Evolutionary conservation across 108 stramenopile species (phyloP), one percentile per base, ranked within the genome.

Genomic region (Skeletonema potamos): DNA sequence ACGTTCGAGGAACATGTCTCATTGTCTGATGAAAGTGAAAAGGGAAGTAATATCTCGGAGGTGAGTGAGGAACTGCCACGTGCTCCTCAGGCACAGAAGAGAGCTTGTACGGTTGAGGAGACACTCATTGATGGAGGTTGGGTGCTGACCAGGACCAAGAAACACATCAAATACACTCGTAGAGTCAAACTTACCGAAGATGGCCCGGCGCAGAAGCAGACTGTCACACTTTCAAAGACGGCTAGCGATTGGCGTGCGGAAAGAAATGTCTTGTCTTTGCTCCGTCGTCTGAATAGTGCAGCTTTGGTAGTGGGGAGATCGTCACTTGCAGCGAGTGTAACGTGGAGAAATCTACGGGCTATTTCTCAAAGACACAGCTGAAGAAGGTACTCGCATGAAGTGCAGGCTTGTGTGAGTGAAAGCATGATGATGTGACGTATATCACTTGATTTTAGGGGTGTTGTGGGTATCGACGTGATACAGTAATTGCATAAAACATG

Each of bases 81-180:
- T 46, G 18, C 58, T 6, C 27, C 58, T 13, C 28, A 28, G 58
- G 58, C 28, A n/a, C 4, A 29, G 58, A 29, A 29, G 17, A 58
- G 58, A 58, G 27, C 58, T 29, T 27, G 34, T 11, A 58, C 58
- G 29, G 58, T 58, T n/a, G 58, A 58, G 26, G 58, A 58, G 27
- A 27, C 58, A n/a, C 58, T 58, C 58, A 7, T 58, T 5, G 58
- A 58, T 30, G 27, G 58, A 58, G 58, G 58, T 0, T 58, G 58
- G 58, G 58, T n/a, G 26, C 20, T 58, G 28, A 32, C 15, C 15
- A 29, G 58, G 26, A 13, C 3, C 1, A 58, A 58, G 58, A 58
- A 58, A 7, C 58, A 58, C 17, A 27, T 58, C 58, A 58, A 58
- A 13, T 58, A 58, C 17, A 13, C 58, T 58, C 58, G 58, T 34